Evolutionary conservation across 352 stramenopile species (phyloP).

Genomic region (Pythium phragmiticola): DNA sequence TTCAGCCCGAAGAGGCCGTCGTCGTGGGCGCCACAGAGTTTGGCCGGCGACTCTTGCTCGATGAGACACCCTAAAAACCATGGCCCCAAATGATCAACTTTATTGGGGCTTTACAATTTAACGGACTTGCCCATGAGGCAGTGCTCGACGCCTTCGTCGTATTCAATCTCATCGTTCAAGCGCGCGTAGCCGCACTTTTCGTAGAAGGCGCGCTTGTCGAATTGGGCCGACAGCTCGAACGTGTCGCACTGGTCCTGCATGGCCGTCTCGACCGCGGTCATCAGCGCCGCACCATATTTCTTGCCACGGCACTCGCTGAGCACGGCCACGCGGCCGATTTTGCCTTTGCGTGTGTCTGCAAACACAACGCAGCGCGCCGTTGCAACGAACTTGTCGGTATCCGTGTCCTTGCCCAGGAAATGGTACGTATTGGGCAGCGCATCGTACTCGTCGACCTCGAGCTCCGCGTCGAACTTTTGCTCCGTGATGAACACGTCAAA

Average conservation of each 20-base stretch:
- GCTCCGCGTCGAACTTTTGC: constrained; percentile 38
- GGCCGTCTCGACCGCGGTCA: constrained; percentile 37
- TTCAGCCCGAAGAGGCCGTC: constrained; percentile 58
- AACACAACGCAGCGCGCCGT: constrained; percentile 46
- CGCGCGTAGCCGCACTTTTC: constrained; percentile 65
- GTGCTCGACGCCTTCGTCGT: constrained; percentile 57
- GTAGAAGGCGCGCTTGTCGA: constrained; percentile 59
- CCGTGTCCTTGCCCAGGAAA: constrained; percentile 52
- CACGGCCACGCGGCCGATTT: constrained; percentile 60
- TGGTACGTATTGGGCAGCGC: constrained; percentile 38
- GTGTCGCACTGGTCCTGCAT: constrained; percentile 33
- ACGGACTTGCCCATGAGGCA: constrained; percentile 30
- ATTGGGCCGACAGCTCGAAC: constrained; percentile 51
- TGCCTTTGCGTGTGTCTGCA: constrained; percentile 32
- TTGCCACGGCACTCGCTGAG: constrained; percentile 56
- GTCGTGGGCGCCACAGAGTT: constrained; percentile 59
- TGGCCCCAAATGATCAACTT: not conserved
- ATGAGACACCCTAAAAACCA: constrained; percentile 5
- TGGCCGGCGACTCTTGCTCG: constrained; percentile 36
- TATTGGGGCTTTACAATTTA: not conserved
- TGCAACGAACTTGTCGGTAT: constrained; percentile 50
- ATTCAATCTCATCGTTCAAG: constrained; percentile 48
- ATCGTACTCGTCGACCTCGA: constrained; percentile 55
- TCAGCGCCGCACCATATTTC: constrained; percentile 43
- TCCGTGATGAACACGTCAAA: constrained; percentile 59